These are phyloP conservation scores for Coemansia asiatica DNA, from an alignment of 192 early-diverging fungal genomes.

Conservation along the genomic window DNA sequence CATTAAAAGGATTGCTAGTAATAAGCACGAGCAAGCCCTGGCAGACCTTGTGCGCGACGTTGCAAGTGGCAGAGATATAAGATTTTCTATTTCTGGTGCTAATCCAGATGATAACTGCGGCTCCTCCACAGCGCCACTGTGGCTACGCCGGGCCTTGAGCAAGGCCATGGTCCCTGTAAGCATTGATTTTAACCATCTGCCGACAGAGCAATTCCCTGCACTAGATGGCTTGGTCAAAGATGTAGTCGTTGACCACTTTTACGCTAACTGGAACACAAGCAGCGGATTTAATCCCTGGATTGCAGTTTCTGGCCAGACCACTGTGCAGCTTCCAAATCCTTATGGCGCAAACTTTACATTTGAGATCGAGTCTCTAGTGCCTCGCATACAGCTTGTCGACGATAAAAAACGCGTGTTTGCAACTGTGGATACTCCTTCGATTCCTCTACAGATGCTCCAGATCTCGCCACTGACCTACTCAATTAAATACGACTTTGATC, in stretches of 20 bases:
- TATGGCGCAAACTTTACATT: slow-evolving; percentile 20
- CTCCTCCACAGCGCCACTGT: slow-evolving; percentile 14
- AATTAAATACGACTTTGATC: slow-evolving; percentile 30
- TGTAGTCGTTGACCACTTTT: slow-evolving; percentile 27
- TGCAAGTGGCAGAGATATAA: slow-evolving; percentile 10
- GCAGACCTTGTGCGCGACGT: slow-evolving; percentile 14
- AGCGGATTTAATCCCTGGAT: slow-evolving; percentile 38
- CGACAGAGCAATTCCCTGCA: slow-evolving; percentile 5
- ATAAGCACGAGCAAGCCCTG: slow-evolving; percentile 26
- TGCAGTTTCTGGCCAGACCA: slow-evolving; percentile 24
- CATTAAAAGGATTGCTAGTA: slow-evolving; percentile 15
- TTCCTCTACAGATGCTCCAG: slow-evolving; percentile 16
- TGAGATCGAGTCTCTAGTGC: slow-evolving; percentile 37
- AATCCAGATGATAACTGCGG: slow-evolving; percentile 12
- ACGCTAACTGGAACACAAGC: slow-evolving; percentile 39
- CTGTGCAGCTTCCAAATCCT: slow-evolving; percentile 27
- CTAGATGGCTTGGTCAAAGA: slow-evolving; percentile 17
- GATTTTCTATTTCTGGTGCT: slow-evolving; percentile 22
- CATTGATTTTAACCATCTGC: slow-evolving; percentile 1
- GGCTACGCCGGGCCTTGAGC: slow-evolving; percentile 33
- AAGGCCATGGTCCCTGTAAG: slow-evolving; percentile 8
- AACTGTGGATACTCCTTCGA: slow-evolving; percentile 9
- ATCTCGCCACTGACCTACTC: slow-evolving; percentile 16
- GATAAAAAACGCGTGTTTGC: slow-evolving; percentile 29
- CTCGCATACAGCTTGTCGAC: slow-evolving; percentile 25